These are phyloP conservation scores for Polytrichum formosum DNA, from an alignment of 225 moss, liverwort and hornwort genomes.

Conservation along the genomic window DNA sequence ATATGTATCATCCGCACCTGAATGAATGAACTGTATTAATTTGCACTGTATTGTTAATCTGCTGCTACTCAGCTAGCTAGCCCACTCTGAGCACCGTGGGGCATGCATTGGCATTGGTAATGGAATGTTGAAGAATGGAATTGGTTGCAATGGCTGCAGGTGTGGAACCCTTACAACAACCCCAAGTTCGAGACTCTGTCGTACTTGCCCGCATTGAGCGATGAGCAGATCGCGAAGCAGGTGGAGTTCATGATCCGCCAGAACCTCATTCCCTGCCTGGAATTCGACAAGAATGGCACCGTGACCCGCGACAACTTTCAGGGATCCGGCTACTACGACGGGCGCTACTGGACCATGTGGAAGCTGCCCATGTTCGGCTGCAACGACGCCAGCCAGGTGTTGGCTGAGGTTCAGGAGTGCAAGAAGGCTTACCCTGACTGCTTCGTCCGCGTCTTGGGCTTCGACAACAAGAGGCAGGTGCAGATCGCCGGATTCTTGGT, in stretches of 20 bases:
- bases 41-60: no score
- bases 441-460: conserved; percentile 50
- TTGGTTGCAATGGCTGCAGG: conserved; percentile 2
- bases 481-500: conserved; percentile 52
- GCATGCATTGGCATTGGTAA: no score
- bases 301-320: conserved; percentile 20
- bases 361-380: conserved; percentile 72
- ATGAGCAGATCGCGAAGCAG: conserved; percentile 36
- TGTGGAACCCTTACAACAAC: conserved; percentile 13
- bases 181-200: conserved; percentile 36
- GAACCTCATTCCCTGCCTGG: conserved; percentile 44
- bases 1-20: no score
- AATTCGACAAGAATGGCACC: conserved; percentile 22
- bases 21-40: no score
- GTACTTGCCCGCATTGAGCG: conserved; percentile 22
- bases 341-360: conserved; percentile 73
- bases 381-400: conserved; percentile 36
- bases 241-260: conserved; percentile 39
- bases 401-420: conserved; percentile 51
- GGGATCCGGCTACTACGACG: conserved; percentile 60
- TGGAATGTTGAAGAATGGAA: no score
- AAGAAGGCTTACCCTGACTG: conserved; percentile 43
- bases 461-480: conserved; percentile 59
- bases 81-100: no score
- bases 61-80: no score